A percentile compares a stretch with the other conserved stretches of the same genome.
Evolutionary conservation across 768 basidiomycete genomes (phyloP).

Genomic region (Leccinum arenicola): DNA sequence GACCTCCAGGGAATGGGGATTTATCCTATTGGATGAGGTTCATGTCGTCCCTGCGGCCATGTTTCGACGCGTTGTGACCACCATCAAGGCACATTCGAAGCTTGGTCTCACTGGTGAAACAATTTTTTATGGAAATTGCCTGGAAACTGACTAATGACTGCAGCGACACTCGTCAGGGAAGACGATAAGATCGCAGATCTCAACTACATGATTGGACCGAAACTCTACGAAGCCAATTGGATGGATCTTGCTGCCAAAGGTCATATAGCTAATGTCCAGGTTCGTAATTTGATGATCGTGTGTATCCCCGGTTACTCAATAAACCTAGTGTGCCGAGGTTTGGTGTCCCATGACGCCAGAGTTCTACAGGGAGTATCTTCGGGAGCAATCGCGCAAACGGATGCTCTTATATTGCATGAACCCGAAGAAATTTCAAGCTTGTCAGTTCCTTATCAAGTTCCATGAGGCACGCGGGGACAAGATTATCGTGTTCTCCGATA

Average conservation of each 20-base stretch:
- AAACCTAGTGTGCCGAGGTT: conserved; percentile 88
- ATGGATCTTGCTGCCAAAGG: conserved; percentile 99
- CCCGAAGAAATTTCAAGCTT: conserved; percentile 98
- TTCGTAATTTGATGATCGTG: conserved; percentile 33
- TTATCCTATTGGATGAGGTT: conserved; percentile 95
- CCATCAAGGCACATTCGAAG: conserved; percentile 98
- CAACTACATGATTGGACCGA: conserved; percentile 99
- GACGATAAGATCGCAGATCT: conserved; percentile 99
- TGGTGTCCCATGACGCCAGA: conserved; percentile 99
- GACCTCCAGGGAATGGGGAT: conserved; percentile 98
- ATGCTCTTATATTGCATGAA: conserved; percentile 99
- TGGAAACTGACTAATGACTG: conserved; percentile 3
- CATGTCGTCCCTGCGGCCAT: conserved; percentile 99
- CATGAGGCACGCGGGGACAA: conserved; percentile 98
- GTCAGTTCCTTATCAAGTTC: conserved; percentile 97
- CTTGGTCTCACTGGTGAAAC: conserved; percentile 87
- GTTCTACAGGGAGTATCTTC: conserved; percentile 96
- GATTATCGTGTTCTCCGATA: conserved; percentile 99
- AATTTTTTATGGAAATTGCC: background rate
- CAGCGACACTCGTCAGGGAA: conserved; percentile 96
- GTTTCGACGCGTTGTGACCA: conserved; percentile 97
- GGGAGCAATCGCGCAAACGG: conserved; percentile 87
- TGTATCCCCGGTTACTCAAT: conserved; percentile 1
- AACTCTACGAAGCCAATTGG: conserved; percentile 99
- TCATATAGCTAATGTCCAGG: conserved; percentile 99